These are phyloP conservation scores for Aspergillus hortae DNA, from an alignment of 2,329 filamentous ascomycete species.

Conservation along the genomic window DNA sequence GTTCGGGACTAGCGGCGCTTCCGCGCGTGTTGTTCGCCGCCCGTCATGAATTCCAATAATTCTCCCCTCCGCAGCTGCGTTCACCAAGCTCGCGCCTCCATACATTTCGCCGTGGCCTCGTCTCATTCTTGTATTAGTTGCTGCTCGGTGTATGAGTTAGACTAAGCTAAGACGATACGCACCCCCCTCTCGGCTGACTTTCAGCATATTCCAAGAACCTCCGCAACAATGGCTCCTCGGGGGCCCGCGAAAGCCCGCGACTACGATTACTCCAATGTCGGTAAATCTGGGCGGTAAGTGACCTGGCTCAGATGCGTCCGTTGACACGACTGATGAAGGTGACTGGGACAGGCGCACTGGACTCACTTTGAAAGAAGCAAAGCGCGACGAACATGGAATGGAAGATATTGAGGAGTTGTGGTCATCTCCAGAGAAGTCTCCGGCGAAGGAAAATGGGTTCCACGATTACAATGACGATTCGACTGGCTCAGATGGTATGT, in stretches of 20 bases:
- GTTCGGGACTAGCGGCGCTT: slow-evolving; percentile 33
- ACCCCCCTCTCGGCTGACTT: slow-evolving; percentile 5
- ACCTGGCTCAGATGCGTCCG: not conserved
- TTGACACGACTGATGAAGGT: not conserved
- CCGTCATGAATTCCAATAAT: slow-evolving; percentile 18
- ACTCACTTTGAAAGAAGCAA: slow-evolving; percentile 72
- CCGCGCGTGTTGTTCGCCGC: slow-evolving; percentile 20
- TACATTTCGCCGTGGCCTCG: not conserved
- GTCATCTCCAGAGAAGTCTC: slow-evolving; percentile 74
- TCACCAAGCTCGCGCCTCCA: slow-evolving; percentile 3
- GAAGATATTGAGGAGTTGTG: slow-evolving; percentile 84
- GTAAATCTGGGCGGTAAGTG: slow-evolving; percentile 45
- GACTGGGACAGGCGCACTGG: slow-evolving; percentile 73
- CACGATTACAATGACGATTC: slow-evolving; percentile 41
- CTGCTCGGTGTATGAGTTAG: too few species aligned
- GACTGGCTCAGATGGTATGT: slow-evolving; percentile 58
- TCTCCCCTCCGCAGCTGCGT: slow-evolving; percentile 17
- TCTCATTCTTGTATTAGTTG: not conserved
- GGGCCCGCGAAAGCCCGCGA: slow-evolving; percentile 42
- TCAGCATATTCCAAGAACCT: slow-evolving; percentile 10
- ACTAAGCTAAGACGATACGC: too few species aligned
- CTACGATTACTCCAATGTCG: slow-evolving; percentile 47
- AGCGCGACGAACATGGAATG: slow-evolving; percentile 87
- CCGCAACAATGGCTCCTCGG: slow-evolving; percentile 35
- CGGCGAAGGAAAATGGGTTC: slow-evolving; percentile 32